Conservation (phyloP, 306 rosid genomes). For the Parietaria judaica region DNA sequence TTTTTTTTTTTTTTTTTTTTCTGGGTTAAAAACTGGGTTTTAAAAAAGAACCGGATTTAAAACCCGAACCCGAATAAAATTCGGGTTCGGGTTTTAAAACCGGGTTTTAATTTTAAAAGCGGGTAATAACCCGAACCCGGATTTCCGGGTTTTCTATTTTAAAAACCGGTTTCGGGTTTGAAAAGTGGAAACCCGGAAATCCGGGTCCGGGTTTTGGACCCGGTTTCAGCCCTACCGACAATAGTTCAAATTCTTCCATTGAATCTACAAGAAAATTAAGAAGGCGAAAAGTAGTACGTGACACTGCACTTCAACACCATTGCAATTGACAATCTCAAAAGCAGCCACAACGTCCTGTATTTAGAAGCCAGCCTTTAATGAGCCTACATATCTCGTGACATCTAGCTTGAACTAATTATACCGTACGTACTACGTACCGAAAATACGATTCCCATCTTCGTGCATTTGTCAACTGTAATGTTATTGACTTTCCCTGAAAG, state of each 20-base stretch:
- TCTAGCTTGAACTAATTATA: conserved; percentile 16
- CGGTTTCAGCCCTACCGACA: too few species aligned
- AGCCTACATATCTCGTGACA: conserved; percentile 13
- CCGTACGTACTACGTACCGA: conserved; percentile 55
- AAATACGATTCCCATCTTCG: conserved; percentile 84
- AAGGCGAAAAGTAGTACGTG: conserved; percentile 44
- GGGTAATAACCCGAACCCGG: too few species aligned
- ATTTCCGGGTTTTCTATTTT: too few species aligned
- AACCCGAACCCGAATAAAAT: too few species aligned
- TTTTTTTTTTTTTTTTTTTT: too few species aligned
- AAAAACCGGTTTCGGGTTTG: too few species aligned
- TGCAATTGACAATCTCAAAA: conserved; percentile 89
- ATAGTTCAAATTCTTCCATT: conserved; percentile 10
- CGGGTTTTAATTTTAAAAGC: too few species aligned
- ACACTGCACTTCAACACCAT: conserved; percentile 90
- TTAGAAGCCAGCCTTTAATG: conserved; percentile 16
- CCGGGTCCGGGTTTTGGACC: too few species aligned
- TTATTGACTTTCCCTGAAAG: conserved; percentile 92
- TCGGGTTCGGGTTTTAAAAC: too few species aligned
- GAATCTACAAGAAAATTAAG: conserved; percentile 1
- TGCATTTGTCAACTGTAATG: conserved; percentile 91
- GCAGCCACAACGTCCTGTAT: conserved; percentile 98
- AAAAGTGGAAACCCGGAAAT: too few species aligned
- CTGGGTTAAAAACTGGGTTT: too few species aligned
- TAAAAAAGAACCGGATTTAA: too few species aligned